Conservation (phyloP, 768 basidiomycete species). For the Mycena leptocephala region DNA sequence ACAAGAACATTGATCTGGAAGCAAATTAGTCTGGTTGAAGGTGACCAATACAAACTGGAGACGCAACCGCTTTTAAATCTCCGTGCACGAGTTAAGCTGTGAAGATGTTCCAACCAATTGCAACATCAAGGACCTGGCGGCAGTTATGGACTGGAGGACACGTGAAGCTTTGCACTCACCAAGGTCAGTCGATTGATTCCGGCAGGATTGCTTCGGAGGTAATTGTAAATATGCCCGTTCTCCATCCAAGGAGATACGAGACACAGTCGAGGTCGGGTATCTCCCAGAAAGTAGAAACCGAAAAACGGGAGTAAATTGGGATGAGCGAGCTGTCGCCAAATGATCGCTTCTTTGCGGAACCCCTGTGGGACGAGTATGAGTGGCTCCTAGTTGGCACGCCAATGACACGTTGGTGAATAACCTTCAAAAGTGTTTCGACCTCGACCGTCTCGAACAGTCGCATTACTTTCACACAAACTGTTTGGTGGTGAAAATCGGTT, state of each 20-base stretch:
- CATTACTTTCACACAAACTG: slow-evolving; percentile 19
- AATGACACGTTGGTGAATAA: neutral
- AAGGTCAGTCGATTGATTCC: slow-evolving; percentile 41
- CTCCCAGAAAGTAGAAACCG: slow-evolving; percentile 39
- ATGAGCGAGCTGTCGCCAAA: slow-evolving; percentile 49
- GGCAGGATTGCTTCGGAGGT: slow-evolving; percentile 42
- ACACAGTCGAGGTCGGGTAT: slow-evolving; percentile 32
- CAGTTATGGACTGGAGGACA: neutral
- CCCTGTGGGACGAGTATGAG: neutral
- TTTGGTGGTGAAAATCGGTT: neutral
- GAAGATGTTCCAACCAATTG: slow-evolving; percentile 46
- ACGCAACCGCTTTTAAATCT: slow-evolving; percentile 45
- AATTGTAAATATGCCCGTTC: slow-evolving; percentile 46
- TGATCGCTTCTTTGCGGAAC: slow-evolving; percentile 18
- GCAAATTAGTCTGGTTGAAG: neutral
- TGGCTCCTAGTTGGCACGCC: neutral
- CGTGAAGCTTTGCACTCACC: slow-evolving; percentile 40
- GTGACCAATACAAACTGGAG: slow-evolving; percentile 12
- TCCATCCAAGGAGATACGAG: slow-evolving; percentile 60
- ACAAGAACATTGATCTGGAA: slow-evolving; percentile 43
- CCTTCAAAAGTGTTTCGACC: neutral
- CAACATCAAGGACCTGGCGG: slow-evolving; percentile 40
- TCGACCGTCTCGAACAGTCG: slow-evolving; percentile 8
- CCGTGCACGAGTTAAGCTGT: slow-evolving; percentile 47
- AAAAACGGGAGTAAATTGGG: slow-evolving; percentile 49